These are phyloP conservation scores for Borovskyia barvae DNA, from an alignment of 208 protist species.

Conservation along the genomic window DNA sequence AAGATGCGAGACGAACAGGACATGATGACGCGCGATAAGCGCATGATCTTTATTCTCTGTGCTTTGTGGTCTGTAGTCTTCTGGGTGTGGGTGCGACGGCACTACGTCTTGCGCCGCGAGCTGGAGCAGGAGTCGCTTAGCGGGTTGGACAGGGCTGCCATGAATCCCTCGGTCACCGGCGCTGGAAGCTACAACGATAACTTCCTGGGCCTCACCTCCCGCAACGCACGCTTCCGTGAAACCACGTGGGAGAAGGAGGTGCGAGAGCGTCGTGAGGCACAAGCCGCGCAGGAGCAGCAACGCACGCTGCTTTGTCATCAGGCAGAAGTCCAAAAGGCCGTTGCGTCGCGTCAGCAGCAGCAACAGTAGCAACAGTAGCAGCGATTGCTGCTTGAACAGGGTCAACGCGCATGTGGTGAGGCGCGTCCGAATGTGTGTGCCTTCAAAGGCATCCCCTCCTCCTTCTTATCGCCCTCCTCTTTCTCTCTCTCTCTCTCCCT, in stretches of 20 bases:
- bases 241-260: conserved; percentile 82
- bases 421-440: too few relatives aligned
- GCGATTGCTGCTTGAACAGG: too few relatives aligned
- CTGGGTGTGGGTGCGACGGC: conserved; percentile 85
- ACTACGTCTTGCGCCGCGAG: conserved; percentile 66
- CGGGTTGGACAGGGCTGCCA: conserved; percentile 1
- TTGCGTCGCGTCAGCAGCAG: conserved; percentile 4
- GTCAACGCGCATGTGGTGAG: too few relatives aligned
- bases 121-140: conserved; percentile 28
- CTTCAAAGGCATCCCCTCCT: too few relatives aligned
- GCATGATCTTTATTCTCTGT: conserved; percentile 56
- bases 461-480: background rate
- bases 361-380: conserved; percentile 10
- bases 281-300: conserved; percentile 7
- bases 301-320: conserved; percentile 11
- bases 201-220: conserved; percentile 59
- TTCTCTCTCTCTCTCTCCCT: background rate
- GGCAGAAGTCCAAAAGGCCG: conserved; percentile 23
- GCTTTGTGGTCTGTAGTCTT: conserved; percentile 59
- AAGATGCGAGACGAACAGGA: conserved; percentile 86
- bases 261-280: conserved; percentile 47
- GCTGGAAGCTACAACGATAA: conserved; percentile 62
- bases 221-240: conserved; percentile 54
- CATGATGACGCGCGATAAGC: conserved; percentile 77
- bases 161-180: conserved; percentile 47